Base-by-base conservation (phyloP, 1,284 basidiomycete genomes). In the Boletus austroedulis region DNA sequence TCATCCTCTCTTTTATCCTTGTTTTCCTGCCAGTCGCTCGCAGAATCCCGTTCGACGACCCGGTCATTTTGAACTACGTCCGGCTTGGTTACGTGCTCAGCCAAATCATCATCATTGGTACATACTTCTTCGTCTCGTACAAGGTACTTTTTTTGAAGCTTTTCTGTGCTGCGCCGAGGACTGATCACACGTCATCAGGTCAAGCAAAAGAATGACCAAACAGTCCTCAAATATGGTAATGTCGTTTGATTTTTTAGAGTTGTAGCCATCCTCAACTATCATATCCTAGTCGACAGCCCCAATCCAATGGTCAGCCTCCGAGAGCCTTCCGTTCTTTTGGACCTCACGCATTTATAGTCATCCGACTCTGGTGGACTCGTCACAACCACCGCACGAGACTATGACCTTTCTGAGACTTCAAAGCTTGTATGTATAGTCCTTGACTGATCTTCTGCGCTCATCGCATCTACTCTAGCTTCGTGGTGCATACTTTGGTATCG, bases 201-300 rank as follows among this genome's bases (percentile, higher is more conserved):
- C 76, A 95, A 94, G 82, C 79, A 83, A 67, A 95, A 94, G 83
- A 98, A 98, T 72, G 96, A 98, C 77, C 83, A 92, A 73, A 94
- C 94, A 4, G 92, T 97, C 38, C 80, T 98, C 68, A 98, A 98
- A 83, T 98, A 96, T 74, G 88, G 87, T 87, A 45, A n/a, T 53
- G 83, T 79, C 26, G 2, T 12, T 28, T 34, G n/a, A 15, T 46
- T 31, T 32, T n/a, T 55, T 23, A 11, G 31, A 32, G 17, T 44
- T 23, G 15, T 26, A 43, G n/a, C 24, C 15, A 9, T 23, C 6
- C 55, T 46, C 38, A 62, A 51, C 40, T 26, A 53, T 59, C 5
- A 38, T 54, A 10, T 56, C 19, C 29, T 14, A 89, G 87, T 90
- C 49, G 87, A 89, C 65, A 76, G 82, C 1, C 68, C 79, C 36